Percentiles rank a stretch among this genome's conserved stretches.
Conservation (phyloP, 495 filamentous ascomycete species). For the Hypoxylon trugodes region DNA sequence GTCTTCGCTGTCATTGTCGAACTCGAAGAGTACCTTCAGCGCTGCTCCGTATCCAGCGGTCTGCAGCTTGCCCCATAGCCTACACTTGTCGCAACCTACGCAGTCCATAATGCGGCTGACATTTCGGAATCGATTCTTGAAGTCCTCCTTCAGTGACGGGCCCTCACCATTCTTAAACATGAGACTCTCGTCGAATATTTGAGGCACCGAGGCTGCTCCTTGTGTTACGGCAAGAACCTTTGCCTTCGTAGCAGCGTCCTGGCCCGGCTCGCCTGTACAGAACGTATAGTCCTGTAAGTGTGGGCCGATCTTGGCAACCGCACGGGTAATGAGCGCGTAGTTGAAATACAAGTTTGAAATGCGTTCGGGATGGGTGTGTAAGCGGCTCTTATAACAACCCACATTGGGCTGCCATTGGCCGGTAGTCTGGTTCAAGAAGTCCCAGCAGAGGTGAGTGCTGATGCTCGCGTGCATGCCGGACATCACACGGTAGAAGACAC, state of each 20-base stretch:
- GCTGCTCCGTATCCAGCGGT: constrained; percentile 94
- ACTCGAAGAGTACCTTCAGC: constrained; percentile 94
- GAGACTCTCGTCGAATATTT: constrained; percentile 90
- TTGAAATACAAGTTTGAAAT: constrained; percentile 99
- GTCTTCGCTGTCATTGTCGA: constrained; percentile 74
- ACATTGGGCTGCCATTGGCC: constrained; percentile 94
- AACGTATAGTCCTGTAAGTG: constrained; percentile 86
- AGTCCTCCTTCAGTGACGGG: constrained; percentile 89
- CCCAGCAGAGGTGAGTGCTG: constrained; percentile 93
- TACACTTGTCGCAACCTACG: constrained; percentile 98
- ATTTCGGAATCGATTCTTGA: constrained; percentile 96
- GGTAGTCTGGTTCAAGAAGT: constrained; percentile 94
- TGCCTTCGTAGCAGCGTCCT: constrained; percentile 79
- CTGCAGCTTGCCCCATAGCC: constrained; percentile 98
- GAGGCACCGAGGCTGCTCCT: constrained; percentile 69
- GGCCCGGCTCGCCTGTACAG: constrained; percentile 82
- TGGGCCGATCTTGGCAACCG: constrained; percentile 87
- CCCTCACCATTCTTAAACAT: constrained; percentile 87
- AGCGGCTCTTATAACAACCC: constrained; percentile 83
- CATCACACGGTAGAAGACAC: constrained; percentile 93
- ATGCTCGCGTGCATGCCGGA: constrained; percentile 98
- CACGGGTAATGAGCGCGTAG: constrained; percentile 91
- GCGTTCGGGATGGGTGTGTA: constrained; percentile 85
- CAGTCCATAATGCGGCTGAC: constrained; percentile 98
- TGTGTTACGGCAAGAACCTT: constrained; percentile 78